Evolutionary conservation across 169 alveolate genomes (phyloP), one percentile per base, ranked within the genome.

Genomic region (Babesia divergens): DNA sequence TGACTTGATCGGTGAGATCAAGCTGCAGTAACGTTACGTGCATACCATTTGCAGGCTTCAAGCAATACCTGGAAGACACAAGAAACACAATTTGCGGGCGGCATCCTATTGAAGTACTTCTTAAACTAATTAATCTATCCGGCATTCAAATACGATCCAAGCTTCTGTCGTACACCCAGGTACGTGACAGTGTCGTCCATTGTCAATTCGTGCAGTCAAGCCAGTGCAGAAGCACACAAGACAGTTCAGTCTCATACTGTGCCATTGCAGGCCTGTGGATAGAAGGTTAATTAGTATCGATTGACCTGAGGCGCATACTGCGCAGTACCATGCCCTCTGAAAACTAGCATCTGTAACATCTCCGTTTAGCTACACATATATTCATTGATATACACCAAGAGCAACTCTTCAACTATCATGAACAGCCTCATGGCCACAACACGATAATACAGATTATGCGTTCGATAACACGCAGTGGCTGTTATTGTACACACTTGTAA

Each of bases 61-160:
- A 79, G 24, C 52, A 89, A 34, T 96, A 96, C 80, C 71, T 96
- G 37, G 74, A 79, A 43, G 70, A 86, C 55, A 94, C 98, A n/a
- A 90, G 84, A 59, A 96, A 96, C 84, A 96, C 99, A 1, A 94
- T 96, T 34, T 96, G 99, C 75, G 99, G 99, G 28, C 83, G 98
- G 66, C 89, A 94, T 74, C 98, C 99, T 18, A 96, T 96, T 31
- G 70, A 86, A 49, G 89, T 96, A 31, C 84, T 91, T 62, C 84
- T 96, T 38, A 83, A 76, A 44, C 47, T 51, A 7, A 34, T 74
- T 8, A 26, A 42, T 14, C 35, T 56, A 6, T 29, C 80, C n/a
- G 66, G 42, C 32, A 52, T 55, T 18, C 55, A 70, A 42, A 18
- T 68, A 3, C 18, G 40, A 42, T 91, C 94, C 28, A 54, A 81